Conservation (phyloP, 305 asterid species). For the Salvia sclarea region DNA sequence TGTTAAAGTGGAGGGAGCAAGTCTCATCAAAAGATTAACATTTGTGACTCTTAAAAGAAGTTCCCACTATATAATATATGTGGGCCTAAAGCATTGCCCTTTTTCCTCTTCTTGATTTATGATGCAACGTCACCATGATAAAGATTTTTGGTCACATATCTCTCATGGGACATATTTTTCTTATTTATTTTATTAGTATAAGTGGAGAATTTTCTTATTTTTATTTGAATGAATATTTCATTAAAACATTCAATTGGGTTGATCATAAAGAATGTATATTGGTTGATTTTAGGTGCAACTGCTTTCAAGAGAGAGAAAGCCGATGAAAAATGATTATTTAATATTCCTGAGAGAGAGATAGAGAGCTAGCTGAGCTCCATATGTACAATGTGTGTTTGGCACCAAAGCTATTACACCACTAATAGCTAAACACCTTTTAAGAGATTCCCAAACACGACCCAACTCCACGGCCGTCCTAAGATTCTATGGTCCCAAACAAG, state of each 20-base stretch:
- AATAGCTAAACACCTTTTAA: constrained; percentile 51
- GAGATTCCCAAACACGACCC: constrained; percentile 57
- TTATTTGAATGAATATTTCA: not conserved
- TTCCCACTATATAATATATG: constrained; percentile 64
- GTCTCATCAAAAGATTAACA: constrained; percentile 58
- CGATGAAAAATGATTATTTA: not conserved
- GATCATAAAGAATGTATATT: not conserved
- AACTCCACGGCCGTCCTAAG: constrained; percentile 71
- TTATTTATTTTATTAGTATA: not conserved
- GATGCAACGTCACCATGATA: constrained; percentile 27
- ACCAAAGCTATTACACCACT: constrained; percentile 44
- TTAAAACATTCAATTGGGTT: constrained; percentile 10
- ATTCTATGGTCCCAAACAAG: constrained; percentile 66
- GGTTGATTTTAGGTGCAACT: constrained; percentile 25
- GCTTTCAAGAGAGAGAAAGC: not conserved
- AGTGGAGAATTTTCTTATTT: not conserved
- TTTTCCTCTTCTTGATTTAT: constrained; percentile 20
- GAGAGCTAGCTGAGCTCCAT: constrained; percentile 16
- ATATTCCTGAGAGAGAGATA: constrained; percentile 22
- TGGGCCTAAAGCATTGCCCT: constrained; percentile 51
- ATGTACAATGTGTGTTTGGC: constrained; percentile 51
- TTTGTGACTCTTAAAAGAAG: constrained; percentile 68
- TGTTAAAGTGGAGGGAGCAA: constrained; percentile 41
- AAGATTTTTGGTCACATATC: constrained; percentile 26
- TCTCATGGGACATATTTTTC: not conserved